Evolutionary conservation across 164 flowering plant genomes (phyloP), one percentile per base, ranked within the genome.

Genomic region (Piper longum): DNA sequence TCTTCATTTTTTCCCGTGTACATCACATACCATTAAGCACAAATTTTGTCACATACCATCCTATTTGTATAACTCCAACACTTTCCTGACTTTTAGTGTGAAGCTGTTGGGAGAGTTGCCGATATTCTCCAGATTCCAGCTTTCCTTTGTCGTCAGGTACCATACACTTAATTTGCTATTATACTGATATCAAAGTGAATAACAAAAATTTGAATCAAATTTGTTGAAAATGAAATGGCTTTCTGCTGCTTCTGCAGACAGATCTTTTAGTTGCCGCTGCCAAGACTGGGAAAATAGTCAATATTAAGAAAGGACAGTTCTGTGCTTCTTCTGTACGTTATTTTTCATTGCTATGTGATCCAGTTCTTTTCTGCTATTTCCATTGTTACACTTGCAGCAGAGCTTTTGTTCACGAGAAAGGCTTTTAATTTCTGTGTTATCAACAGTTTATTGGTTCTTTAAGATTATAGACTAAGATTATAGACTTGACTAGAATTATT

Each of bases 81-180:
- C 12, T 26, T 57, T 7, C 2, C 61, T 42, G 45, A 72, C 61
- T 7, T 54, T 16, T 82, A 93, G 96, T 90, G 99, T 73, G 97
- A 93, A 76, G 71, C 83, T 68, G 99, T 90, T 65, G 93, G 97
- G 19, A 80, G 67, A 74, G 89, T 93, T 72, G 99, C 97, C 26
- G 97, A 93, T 73, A 84, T 93, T 45, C 88, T 93, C 70, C 96
- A 90, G 75, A 88, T 93, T 74, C 99, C 99, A 60, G 99, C 99
- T 52, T 93, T 93, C 73, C 73, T 93, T n/a, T 93, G 97, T 61
- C 92, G 97, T 48, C 99, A 93, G 95, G 96, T 89, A 59, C 3
- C 14, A 48, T 5, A 48, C 9, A 48, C 12, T 48, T 48, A 48
- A 1, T 48, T 48, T 48, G 0, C 1, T 14, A 12, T 0, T 48